phyloP scores from a whole-genome alignment of 2,329 filamentous ascomycete species.

The Fusarium musae region DNA sequence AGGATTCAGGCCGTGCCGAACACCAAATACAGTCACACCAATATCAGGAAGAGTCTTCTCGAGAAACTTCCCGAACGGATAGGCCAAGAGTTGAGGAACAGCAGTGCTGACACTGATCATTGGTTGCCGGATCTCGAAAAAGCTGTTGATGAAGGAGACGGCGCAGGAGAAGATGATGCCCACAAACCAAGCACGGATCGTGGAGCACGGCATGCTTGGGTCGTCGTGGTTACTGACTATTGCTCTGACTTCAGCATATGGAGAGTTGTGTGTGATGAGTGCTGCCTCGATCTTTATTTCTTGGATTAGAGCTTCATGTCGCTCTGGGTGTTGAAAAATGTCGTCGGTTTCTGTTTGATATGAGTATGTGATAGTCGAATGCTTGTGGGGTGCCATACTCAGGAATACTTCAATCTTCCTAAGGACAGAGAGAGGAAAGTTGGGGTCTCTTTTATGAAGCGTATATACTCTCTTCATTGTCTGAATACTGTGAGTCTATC shows the following conservation, averaged over 20 bases:
- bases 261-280: conserved; percentile 63
- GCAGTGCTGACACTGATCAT: conserved; percentile 62
- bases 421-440: conserved; percentile 51
- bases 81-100: conserved; percentile 68
- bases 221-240: conserved; percentile 65
- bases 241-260: conserved; percentile 66
- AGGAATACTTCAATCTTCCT: conserved; percentile 52
- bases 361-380: background rate
- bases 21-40: conserved; percentile 58
- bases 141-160: conserved; percentile 64
- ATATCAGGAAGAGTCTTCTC: conserved; percentile 62
- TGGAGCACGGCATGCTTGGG: conserved; percentile 61
- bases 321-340: conserved; percentile 51
- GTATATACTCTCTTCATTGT: conserved; percentile 50
- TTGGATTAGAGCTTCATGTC: conserved; percentile 54
- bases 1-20: conserved; percentile 63
- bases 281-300: conserved; percentile 65
- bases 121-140: conserved; percentile 68
- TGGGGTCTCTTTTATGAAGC: conserved; percentile 52
- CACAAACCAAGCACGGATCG: conserved; percentile 64
- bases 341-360: conserved; percentile 43
- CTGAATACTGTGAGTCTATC: conserved; percentile 25
- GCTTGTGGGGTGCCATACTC: conserved; percentile 34
- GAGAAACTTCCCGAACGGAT: conserved; percentile 62
- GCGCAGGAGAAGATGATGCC: conserved; percentile 61